Evolutionary conservation across 768 basidiomycete species (phyloP), one percentile per base, ranked within the genome.

Genomic region (Udeniomyces megalosporus): DNA sequence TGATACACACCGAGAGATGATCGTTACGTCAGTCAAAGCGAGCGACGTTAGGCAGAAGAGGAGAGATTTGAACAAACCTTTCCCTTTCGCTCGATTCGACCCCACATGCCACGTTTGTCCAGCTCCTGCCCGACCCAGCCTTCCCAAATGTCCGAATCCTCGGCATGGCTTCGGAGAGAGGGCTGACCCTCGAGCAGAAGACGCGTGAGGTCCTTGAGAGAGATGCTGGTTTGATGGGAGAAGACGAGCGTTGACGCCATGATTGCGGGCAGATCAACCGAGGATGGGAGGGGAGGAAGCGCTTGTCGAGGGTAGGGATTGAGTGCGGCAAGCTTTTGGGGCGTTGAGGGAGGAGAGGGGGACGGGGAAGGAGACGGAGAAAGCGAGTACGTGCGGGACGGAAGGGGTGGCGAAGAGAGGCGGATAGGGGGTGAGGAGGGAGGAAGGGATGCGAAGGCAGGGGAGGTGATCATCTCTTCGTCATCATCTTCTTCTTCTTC

Each of bases 191-290:
- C 56, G 10, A 64, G 51, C 1, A 64, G 50, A 3, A 55, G 49
- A 5, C 51, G 51, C 2, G 51, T 44, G 31, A 64, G 58, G 34
- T 58, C 57, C 15, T 46, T 46, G 11, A 64, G 46, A 28, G 62
- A 35, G 15, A 64, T 49, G 34, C 47, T 52, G 4, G 62, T 64
- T 2, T 45, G 56, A 47, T 59, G 56, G 4, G 62, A 64, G 49
- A 64, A 64, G 44, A 64, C 62, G 31, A 64, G 58, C 8, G 62
- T 47, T 11, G 62, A 64, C 29, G 62, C 57, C 34, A 64, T 20
- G 31, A 64, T 50, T 2, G 62, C 57, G 3, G 62, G 42, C 7
- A 64, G 62, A 35, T 64, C 62, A 17, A 52, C 32, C 4, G 22
- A 31, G 4, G 28, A 55, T 26, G 62, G 62, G 32, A 58, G 34